Evolutionary conservation across 1,139 yeast genomes (phyloP), one percentile per base, ranked within the genome.

Genomic region (Kodamaea sp.): DNA sequence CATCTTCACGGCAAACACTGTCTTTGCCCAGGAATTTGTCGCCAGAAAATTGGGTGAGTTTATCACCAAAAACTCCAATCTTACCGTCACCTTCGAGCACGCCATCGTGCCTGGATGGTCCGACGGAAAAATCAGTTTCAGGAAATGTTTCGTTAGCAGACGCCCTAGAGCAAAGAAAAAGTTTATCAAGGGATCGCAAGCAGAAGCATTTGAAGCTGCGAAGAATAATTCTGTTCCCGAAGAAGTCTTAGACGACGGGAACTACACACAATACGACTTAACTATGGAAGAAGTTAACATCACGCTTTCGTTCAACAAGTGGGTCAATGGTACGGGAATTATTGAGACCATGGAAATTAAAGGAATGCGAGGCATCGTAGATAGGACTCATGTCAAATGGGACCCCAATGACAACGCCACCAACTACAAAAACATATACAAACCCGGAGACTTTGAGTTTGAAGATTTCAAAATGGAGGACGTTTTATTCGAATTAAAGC

Each of bases 41-140:
- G 97, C 97, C 1, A 68, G 83, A 32, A 73, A 76, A 46, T 69
- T 89, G 24, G 97, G 97, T 7, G 86, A 85, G 50, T 65, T 86
- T 37, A 75, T 92, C 39, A 90, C 98, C 10, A 77, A 77, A 45
- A 92, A 89, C 50, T 80, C 95, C 2, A 87, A 89, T n/a, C 63
- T 90, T 47, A 80, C 85, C 0, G 96, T 92, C 9, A 81, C 88
- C 1, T 92, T 92, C 54, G 98, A 92, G 54, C 83, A 79, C 53
- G 98, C 98, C 2, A 86, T 90, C 39, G 95, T 89, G 4, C 97
- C 97, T 0, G 89, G 89, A 34, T 90, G 97, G 97, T 75, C 82
- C 30, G 89, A 85, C 46, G 95, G 97, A 1, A 83, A 79, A 45
- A 87, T 92, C 36, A 77, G 83, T 26, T 85, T 92, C 57, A 77